These are phyloP conservation scores for Schizothecium vesticola DNA, from an alignment of 495 filamentous ascomycete species.

Conservation along the genomic window DNA sequence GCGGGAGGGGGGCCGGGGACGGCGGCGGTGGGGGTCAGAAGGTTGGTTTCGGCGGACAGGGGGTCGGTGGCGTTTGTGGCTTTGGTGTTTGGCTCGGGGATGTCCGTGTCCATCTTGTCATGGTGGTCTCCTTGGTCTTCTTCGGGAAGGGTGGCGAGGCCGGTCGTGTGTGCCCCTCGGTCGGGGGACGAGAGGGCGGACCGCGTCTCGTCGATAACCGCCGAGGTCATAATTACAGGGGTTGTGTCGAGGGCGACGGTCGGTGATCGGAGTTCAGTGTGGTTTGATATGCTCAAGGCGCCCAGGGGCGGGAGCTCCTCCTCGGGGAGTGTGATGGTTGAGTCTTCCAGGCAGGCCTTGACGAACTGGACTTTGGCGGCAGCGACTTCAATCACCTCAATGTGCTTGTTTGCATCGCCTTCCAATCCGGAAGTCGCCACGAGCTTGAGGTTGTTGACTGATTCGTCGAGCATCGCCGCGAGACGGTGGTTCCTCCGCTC, in stretches of 20 bases:
- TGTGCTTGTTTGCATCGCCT: slow-evolving; percentile 29
- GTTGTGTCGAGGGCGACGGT: slow-evolving; percentile 33
- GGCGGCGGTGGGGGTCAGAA: neutral
- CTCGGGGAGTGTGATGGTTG: slow-evolving; percentile 49
- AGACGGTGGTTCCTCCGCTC: slow-evolving; percentile 70
- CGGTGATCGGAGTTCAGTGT: slow-evolving; percentile 17
- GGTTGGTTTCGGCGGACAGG: neutral
- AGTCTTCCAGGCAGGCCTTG: slow-evolving; percentile 68
- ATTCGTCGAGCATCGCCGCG: slow-evolving; percentile 64
- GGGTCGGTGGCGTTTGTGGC: neutral
- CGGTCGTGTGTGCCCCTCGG: neutral
- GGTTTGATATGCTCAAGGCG: slow-evolving; percentile 20
- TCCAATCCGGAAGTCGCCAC: slow-evolving; percentile 35
- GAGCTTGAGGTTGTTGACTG: slow-evolving; percentile 61
- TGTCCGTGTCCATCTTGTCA: slow-evolving; percentile 28
- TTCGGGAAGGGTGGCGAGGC: slow-evolving; percentile 6
- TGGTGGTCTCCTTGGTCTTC: slow-evolving; percentile 17
- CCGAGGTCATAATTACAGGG: slow-evolving; percentile 28
- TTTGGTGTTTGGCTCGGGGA: slow-evolving; percentile 14
- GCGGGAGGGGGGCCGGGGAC: too few relatives aligned
- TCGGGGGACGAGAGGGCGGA: slow-evolving; percentile 23
- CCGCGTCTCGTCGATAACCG: slow-evolving; percentile 23
- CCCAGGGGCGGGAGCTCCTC: slow-evolving; percentile 32
- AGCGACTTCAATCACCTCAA: slow-evolving; percentile 56
- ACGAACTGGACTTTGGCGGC: slow-evolving; percentile 73